These are phyloP conservation scores for Suillus subaureus DNA, from an alignment of 768 basidiomycete genomes.

Conservation along the genomic window DNA sequence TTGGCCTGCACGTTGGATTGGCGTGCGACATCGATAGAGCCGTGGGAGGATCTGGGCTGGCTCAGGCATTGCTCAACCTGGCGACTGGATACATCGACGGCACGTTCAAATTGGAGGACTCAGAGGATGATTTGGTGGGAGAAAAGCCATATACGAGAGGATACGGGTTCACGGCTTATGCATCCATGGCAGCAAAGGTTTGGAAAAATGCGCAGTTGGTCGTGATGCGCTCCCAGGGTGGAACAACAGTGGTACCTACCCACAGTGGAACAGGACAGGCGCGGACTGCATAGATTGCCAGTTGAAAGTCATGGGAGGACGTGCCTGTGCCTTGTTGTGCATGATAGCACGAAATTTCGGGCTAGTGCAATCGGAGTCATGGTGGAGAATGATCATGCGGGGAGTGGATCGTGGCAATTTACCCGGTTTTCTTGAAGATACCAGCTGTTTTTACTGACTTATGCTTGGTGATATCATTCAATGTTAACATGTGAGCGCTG, in stretches of 20 bases:
- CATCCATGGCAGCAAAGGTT: conserved; percentile 11
- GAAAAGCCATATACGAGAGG: conserved; percentile 9
- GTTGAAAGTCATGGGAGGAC: conserved; percentile 5
- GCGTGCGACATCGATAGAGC: conserved; percentile 8
- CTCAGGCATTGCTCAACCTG: conserved; percentile 5
- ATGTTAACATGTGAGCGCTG: too few species aligned
- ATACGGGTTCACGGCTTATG: conserved; percentile 8
- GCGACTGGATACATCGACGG: conserved; percentile 8
- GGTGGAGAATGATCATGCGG: conserved; percentile 7
- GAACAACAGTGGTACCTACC: conserved; percentile 7
- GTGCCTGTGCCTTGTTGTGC: conserved; percentile 8
- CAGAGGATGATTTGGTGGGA: conserved; percentile 9
- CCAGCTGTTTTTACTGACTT: neutral
- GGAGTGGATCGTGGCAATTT: conserved; percentile 9
- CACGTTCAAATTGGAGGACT: neutral
- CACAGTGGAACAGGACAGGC: conserved; percentile 8
- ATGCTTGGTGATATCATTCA: neutral
- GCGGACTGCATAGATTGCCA: conserved; percentile 10
- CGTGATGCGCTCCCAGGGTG: conserved; percentile 10
- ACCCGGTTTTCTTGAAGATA: conserved; percentile 11
- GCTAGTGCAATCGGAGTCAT: conserved; percentile 11
- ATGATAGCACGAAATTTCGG: conserved; percentile 7
- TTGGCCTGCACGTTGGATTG: conserved; percentile 9
- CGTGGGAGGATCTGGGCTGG: conserved; percentile 4
- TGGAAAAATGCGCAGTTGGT: conserved; percentile 5